Percentiles rank a stretch among this genome's conserved stretches.
Evolutionary conservation across 345 rosid genomes (phyloP).

Genomic region (Citrus trifoliata): DNA sequence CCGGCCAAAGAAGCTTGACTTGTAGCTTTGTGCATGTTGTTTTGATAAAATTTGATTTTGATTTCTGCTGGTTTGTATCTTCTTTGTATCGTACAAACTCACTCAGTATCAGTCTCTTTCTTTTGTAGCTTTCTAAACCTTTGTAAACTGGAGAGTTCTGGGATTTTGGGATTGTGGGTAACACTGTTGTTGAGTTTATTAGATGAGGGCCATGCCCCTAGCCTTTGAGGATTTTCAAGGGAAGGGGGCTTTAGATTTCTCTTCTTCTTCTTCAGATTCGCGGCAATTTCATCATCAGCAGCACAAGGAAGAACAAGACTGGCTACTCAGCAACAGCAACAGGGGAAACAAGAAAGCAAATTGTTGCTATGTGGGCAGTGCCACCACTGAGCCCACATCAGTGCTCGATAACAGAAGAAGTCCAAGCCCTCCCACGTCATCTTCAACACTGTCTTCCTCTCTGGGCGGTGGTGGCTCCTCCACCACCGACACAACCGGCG

Average conservation of each 20-base stretch:
- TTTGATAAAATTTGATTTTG: slow-evolving; percentile 2
- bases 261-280: slow-evolving; percentile 27
- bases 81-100: not conserved
- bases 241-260: slow-evolving; percentile 59
- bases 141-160: slow-evolving; percentile 28
- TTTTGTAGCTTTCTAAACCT: not conserved
- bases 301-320: slow-evolving; percentile 14
- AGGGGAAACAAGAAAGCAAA: not conserved
- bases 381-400: slow-evolving; percentile 49
- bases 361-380: slow-evolving; percentile 24
- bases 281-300: slow-evolving; percentile 4
- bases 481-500: slow-evolving; percentile 39
- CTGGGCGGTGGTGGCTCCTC: slow-evolving; percentile 47
- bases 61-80: slow-evolving; percentile 12
- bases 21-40: not conserved
- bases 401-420: slow-evolving; percentile 56
- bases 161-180: slow-evolving; percentile 4
- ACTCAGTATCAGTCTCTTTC: not conserved
- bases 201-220: slow-evolving; percentile 82
- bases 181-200: slow-evolving; percentile 22
- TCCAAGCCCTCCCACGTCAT: slow-evolving; percentile 57
- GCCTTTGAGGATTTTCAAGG: slow-evolving; percentile 78
- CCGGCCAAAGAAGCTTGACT: not conserved
- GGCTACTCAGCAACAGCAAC: slow-evolving; percentile 22
- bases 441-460: slow-evolving; percentile 80